Evolutionary conservation across 805 yeast species (phyloP).

Genomic region (Saccharomycopsis selenospora): DNA sequence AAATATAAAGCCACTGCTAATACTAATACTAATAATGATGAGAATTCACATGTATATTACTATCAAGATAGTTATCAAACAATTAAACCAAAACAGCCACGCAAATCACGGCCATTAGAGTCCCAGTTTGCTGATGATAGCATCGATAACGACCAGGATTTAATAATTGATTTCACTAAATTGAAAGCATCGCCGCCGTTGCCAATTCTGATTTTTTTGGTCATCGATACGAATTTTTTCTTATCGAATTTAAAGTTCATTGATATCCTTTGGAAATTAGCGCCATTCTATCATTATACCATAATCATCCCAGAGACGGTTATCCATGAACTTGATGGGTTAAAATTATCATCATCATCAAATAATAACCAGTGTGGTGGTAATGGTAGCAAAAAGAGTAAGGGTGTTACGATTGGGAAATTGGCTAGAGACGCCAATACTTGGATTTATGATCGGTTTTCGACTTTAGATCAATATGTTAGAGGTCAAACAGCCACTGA

Average conservation of each 20-base stretch:
- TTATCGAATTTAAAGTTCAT: constrained; percentile 58
- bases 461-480: constrained; percentile 42
- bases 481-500: constrained; percentile 61
- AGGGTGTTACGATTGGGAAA: constrained; percentile 36
- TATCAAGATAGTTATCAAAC: neutral
- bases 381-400: constrained; percentile 18
- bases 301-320: constrained; percentile 68
- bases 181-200: neutral
- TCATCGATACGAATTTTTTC: constrained; percentile 80
- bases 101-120: neutral
- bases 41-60: neutral
- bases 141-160: neutral
- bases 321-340: constrained; percentile 73
- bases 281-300: constrained; percentile 35
- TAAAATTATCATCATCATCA: constrained; percentile 42
- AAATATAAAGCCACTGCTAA: neutral
- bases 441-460: constrained; percentile 64
- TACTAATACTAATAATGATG: neutral
- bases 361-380: constrained; percentile 14
- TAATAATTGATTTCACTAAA: neutral
- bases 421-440: constrained; percentile 67
- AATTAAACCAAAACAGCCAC: neutral
- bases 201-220: constrained; percentile 30
- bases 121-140: no score
- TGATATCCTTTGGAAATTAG: constrained; percentile 41